These are phyloP conservation scores for Lactarius evosmus DNA, from an alignment of 768 basidiomycete genomes.

Conservation along the genomic window DNA sequence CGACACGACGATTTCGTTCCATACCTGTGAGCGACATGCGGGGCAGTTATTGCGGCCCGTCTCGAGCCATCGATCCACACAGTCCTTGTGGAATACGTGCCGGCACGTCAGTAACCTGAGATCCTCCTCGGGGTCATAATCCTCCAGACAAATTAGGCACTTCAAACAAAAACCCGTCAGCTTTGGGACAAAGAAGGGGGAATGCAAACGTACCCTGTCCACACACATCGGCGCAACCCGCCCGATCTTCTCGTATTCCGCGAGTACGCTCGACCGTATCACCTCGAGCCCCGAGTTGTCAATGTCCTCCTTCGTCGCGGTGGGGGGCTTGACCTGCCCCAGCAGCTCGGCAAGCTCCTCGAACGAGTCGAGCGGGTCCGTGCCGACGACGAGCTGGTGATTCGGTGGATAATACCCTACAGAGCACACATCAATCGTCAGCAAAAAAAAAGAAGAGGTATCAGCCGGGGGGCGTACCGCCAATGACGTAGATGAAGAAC, in stretches of 20 bases:
- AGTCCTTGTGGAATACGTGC: slow-evolving; percentile 87
- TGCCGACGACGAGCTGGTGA: slow-evolving; percentile 83
- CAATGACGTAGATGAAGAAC: slow-evolving; percentile 89
- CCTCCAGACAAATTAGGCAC: slow-evolving; percentile 85
- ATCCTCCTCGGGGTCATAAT: slow-evolving; percentile 76
- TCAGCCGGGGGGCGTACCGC: slow-evolving; percentile 44
- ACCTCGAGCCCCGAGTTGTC: slow-evolving; percentile 78
- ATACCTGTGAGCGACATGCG: slow-evolving; percentile 76
- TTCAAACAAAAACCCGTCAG: slow-evolving; percentile 31
- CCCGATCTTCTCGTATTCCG: slow-evolving; percentile 44
- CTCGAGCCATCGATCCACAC: slow-evolving; percentile 56
- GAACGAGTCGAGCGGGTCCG: slow-evolving; percentile 70
- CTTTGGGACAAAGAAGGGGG: too few relatives aligned
- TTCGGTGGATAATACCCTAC: slow-evolving; percentile 89
- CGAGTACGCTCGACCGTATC: slow-evolving; percentile 47
- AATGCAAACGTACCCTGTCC: slow-evolving; percentile 58
- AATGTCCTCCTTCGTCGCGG: slow-evolving; percentile 80
- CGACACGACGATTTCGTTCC: slow-evolving; percentile 23
- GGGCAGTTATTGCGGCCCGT: slow-evolving; percentile 86
- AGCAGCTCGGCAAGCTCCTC: slow-evolving; percentile 83
- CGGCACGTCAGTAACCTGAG: slow-evolving; percentile 77
- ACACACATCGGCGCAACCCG: slow-evolving; percentile 60
- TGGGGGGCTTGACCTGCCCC: slow-evolving; percentile 79
- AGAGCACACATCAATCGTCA: not conserved
- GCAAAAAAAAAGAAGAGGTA: not conserved